These are phyloP conservation scores for Sonneratia caseolaris DNA, from an alignment of 345 rosid species.

Conservation along the genomic window DNA sequence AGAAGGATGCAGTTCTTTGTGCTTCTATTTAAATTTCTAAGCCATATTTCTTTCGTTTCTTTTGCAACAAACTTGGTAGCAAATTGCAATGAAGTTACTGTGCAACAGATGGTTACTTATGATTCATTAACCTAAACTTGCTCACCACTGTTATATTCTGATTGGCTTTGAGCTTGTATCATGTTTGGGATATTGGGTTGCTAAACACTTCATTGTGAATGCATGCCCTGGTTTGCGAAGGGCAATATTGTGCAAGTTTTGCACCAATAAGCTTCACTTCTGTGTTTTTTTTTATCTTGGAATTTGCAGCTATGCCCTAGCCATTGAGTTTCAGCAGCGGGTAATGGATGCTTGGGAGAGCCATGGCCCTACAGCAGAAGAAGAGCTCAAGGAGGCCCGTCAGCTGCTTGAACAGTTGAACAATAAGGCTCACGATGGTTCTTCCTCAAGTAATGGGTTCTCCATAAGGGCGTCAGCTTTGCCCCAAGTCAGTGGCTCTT, in stretches of 20 bases:
- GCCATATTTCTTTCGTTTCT: neutral
- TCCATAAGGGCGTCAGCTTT: slow-evolving; percentile 19
- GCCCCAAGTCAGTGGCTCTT: neutral
- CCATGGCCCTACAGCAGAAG: slow-evolving; percentile 58
- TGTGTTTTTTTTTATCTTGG: slow-evolving; percentile 4
- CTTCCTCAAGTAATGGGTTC: slow-evolving; percentile 22
- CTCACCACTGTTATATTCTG: neutral
- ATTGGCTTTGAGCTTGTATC: neutral
- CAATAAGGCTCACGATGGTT: slow-evolving; percentile 38
- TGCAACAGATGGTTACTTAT: neutral
- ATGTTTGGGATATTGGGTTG: neutral
- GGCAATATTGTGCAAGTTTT: neutral
- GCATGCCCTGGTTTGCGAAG: neutral
- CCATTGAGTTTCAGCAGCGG: slow-evolving; percentile 73
- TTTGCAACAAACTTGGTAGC: neutral
- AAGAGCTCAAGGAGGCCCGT: slow-evolving; percentile 54
- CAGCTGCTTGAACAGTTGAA: slow-evolving; percentile 50
- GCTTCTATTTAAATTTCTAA: neutral
- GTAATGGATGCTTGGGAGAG: slow-evolving; percentile 74
- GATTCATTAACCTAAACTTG: neutral
- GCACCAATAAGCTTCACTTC: neutral
- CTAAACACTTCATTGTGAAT: neutral
- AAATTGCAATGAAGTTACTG: neutral
- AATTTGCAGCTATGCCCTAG: slow-evolving; percentile 58
- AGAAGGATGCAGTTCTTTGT: neutral